Evolutionary conservation across 768 basidiomycete genomes (phyloP).

Genomic region (Suillus plorans): DNA sequence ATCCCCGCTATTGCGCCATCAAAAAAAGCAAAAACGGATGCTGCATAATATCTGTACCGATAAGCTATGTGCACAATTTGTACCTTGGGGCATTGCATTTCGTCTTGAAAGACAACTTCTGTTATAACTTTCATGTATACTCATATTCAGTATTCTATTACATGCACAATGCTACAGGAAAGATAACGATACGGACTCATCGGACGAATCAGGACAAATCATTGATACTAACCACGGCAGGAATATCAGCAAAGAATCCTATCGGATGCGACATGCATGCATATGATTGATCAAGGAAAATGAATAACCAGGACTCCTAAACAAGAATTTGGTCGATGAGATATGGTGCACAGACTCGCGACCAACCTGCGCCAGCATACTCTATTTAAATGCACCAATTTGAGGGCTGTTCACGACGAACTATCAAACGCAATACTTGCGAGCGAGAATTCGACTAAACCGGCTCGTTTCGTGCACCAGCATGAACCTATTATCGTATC

Average conservation of each 20-base stretch:
- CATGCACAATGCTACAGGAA: neutral
- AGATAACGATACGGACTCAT: neutral
- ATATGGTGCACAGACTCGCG: too few species aligned
- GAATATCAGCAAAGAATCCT: neutral
- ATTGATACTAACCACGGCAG: neutral
- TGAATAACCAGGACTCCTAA: too few species aligned
- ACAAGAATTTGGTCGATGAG: too few species aligned
- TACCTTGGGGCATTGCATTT: constrained; percentile 14
- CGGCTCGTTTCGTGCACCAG: too few species aligned
- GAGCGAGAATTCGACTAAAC: too few species aligned
- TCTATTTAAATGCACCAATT: too few species aligned
- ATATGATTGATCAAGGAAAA: too few species aligned
- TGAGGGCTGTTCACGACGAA: too few species aligned
- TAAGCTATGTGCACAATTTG: neutral
- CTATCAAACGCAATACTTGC: too few species aligned
- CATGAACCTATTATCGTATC: too few species aligned
- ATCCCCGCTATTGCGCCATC: constrained; percentile 46
- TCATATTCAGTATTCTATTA: neutral
- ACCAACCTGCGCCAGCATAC: too few species aligned
- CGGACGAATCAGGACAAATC: neutral
- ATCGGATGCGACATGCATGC: too few species aligned
- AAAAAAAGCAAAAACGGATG: constrained; percentile 46
- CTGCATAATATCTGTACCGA: constrained; percentile 12
- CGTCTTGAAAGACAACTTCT: neutral
- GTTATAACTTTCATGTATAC: neutral